Base-by-base conservation (phyloP, 2,329 filamentous ascomycete species). In the Aspergillus candidus region DNA sequence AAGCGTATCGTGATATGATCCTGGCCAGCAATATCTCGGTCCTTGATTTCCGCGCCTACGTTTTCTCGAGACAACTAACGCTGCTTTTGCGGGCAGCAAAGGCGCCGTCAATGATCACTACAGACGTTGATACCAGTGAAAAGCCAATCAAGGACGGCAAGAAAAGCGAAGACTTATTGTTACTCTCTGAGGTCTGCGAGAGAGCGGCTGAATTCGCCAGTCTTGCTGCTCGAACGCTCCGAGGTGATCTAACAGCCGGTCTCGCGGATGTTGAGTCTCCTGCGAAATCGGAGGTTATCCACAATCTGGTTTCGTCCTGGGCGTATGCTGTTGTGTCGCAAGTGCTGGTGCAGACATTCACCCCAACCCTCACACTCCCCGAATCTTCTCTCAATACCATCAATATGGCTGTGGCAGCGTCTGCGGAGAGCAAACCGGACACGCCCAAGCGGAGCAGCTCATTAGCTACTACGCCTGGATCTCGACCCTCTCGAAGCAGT, bases 1-100 rank as follows among this genome's bases (percentile, higher is more conserved):
- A 95, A 63, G 78, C 86, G 1, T 98, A 97, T 61, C 81, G 91
- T 40, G 88, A 94, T 45, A 80, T 94, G 57, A 98, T 98, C 38
- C 73, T 98, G 32, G 84, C 87, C 11, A 98, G 94, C 69, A 87
- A 95, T 53, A 94, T 98, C 31, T 98, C 93, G 0, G 76, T 95
- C 3, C 96, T 97, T 60, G 93, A 98, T 65, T 97, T 98, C 63
- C 78, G 88, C 39, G 88, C 86, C 55, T 98, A 98, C 63, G 82
- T 98, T 11, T 98, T 97, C 64, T 83, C 88, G 3, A 80, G 93
- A 17, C 91, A 98, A 58, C 80, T 95, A 50, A 79, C 85, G 3
- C 70, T 98, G 1, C 74, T 97, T 1, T 74, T 95, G 11, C 80
- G 90, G 4, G 76, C 94, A 1, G 89, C 86, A n/a, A 93, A 91